phyloP scores from a whole-genome alignment of 2,329 filamentous ascomycete species.

The Xylariomycetidae sp. region DNA sequence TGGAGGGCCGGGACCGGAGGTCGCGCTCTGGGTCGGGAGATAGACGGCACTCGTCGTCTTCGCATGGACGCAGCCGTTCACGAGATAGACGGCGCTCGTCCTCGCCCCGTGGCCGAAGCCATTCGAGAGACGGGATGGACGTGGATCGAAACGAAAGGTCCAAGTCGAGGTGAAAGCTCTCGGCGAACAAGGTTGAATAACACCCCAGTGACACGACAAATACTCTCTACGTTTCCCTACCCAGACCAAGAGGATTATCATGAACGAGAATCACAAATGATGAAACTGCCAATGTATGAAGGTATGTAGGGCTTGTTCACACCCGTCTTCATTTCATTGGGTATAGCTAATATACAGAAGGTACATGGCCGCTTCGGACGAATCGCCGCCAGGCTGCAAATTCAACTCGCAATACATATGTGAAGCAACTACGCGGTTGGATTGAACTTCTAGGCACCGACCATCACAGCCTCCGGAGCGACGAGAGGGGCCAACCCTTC shows the following conservation, averaged over 20 bases:
- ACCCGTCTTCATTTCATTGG: background rate
- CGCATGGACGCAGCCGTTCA: constrained; percentile 17
- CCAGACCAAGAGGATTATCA: too few species aligned
- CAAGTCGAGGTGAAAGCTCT: too few species aligned
- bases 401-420: too few species aligned
- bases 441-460: too few species aligned
- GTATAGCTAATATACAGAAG: constrained; percentile 11
- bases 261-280: too few species aligned
- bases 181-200: background rate
- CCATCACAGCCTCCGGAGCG: constrained; percentile 3
- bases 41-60: constrained; percentile 10
- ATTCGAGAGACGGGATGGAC: constrained; percentile 33
- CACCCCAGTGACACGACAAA: background rate
- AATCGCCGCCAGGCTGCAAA: too few species aligned
- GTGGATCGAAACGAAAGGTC: constrained; percentile 28
- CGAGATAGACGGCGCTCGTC: constrained; percentile 11
- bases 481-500: constrained; percentile 26
- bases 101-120: constrained; percentile 18
- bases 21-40: constrained; percentile 10
- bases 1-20: constrained; percentile 8
- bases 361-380: background rate
- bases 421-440: too few species aligned
- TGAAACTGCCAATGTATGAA: too few species aligned
- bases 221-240: too few species aligned
- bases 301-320: background rate